Conservation (phyloP, 2,329 filamentous ascomycete genomes). For the Fusarium penzigii region DNA sequence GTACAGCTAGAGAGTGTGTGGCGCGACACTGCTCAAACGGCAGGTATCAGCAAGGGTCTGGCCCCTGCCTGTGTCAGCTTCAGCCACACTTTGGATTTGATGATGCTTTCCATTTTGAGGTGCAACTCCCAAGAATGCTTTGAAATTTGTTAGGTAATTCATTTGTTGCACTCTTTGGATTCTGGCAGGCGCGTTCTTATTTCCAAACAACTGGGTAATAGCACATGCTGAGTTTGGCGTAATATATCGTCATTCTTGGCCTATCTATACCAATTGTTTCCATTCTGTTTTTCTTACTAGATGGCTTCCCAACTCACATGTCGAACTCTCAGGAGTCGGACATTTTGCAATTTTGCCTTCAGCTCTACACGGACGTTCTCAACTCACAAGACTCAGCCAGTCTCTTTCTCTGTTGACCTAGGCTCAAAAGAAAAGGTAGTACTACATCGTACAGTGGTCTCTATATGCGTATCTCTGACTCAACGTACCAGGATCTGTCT, state of each 20-base stretch:
- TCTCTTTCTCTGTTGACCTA: conserved; percentile 25
- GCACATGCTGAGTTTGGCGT: too few species aligned
- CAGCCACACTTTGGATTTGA: conserved; percentile 15
- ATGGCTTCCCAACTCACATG: conserved; percentile 26
- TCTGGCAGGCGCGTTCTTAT: too few species aligned
- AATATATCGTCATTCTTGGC: too few species aligned
- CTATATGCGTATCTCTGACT: conserved; percentile 8
- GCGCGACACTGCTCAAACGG: conserved; percentile 9
- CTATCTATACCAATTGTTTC: neutral
- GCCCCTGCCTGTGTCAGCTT: conserved; percentile 6
- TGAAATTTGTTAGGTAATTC: neutral
- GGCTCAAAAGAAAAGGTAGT: conserved; percentile 14
- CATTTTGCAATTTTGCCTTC: conserved; percentile 12
- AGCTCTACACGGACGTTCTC: conserved; percentile 25
- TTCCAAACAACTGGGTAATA: too few species aligned
- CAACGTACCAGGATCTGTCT: conserved; percentile 14
- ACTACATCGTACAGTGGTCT: neutral
- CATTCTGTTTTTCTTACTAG: neutral
- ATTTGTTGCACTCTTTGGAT: neutral
- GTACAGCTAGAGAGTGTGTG: conserved; percentile 1
- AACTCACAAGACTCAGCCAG: conserved; percentile 7
- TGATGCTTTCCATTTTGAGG: conserved; percentile 6
- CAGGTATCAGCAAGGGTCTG: neutral
- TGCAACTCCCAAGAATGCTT: neutral
- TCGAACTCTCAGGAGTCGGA: conserved; percentile 20